These are phyloP conservation scores for Fusarium phyllophilum DNA, from an alignment of 2,329 filamentous ascomycete species.

Conservation along the genomic window DNA sequence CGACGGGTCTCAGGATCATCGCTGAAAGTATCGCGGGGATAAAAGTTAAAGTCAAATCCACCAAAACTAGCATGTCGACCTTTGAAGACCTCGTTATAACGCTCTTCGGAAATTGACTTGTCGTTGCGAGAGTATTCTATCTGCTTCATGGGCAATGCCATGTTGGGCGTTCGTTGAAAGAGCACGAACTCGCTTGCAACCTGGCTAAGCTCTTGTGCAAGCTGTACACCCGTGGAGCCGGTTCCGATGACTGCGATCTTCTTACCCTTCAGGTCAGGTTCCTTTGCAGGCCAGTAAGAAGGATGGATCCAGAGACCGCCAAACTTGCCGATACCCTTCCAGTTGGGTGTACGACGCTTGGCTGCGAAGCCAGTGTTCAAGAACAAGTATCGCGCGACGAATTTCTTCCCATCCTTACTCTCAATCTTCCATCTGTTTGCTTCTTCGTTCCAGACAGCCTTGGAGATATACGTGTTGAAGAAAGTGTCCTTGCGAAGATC, in stretches of 20 bases:
- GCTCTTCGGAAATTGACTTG: background rate
- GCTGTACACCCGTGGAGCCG: background rate
- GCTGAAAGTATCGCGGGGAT: background rate
- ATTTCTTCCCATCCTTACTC: background rate
- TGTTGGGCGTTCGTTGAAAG: background rate
- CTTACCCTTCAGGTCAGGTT: background rate
- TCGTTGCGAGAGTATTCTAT: background rate
- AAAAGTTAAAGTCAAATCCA: background rate
- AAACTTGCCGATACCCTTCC: background rate
- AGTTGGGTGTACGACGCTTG: background rate
- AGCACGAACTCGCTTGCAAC: background rate
- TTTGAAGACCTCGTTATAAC: accelerated
- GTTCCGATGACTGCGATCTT: background rate
- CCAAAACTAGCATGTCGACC: background rate
- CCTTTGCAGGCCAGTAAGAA: background rate
- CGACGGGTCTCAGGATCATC: background rate
- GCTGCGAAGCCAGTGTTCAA: background rate
- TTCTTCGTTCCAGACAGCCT: background rate
- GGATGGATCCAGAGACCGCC: background rate
- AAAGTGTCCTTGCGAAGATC: slow-evolving; percentile 33
- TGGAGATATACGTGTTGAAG: slow-evolving; percentile 51
- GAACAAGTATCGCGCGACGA: background rate
- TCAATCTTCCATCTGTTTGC: background rate
- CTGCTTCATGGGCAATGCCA: background rate
- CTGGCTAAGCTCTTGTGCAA: background rate